Base-by-base conservation (phyloP, 192 early-diverging fungal species). In the Linnemannia schmuckeri region DNA sequence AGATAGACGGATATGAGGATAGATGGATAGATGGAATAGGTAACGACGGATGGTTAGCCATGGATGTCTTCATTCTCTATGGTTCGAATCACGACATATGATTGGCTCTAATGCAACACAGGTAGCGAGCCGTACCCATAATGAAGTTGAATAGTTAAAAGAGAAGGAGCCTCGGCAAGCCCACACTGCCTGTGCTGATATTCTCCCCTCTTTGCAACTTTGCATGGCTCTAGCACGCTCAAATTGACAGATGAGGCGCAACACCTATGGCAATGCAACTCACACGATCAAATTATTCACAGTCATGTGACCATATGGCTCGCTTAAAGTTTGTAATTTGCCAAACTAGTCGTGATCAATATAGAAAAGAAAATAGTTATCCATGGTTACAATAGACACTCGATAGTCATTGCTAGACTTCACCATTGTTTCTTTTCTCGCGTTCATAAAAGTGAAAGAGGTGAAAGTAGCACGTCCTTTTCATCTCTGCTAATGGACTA, bases 131-230 rank as follows among this genome's bases (percentile, higher is more conserved):
- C 72, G 75, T 82, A 82, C 81, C 81, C 81, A 82, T 82, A 77
- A 40, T 82, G 81, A 80, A 76, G 80, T 82, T 82, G 81, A 82
- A 82, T 82, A 82, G 81, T 82, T 66, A 77, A 82, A 82, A 80
- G 76, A 82, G 81, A 82, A 75, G 61, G 61, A 66, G 61, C 61
- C 61, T 66, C 61, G 61, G 61, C 61, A 9, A 66, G 61, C 61
- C 61, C 61, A 66, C 61, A 0, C n/a, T 27, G 2, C n/a, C 61
- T 35, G 61, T 66, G 61, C 8, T 35, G 61, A 66, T 66, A 66
- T 57, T 8, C 41, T 49, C 17, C 18, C 47, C 47, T 49, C 20
- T 22, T 1, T 27, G 22, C 24, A 18, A 30, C 3, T 3, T 4
- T 27, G 24, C 55, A 57, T 9, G 55, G 8, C 7, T 66, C 30